These are phyloP conservation scores for Sclerotinia nivalis DNA, from an alignment of 2,329 filamentous ascomycete species.

Conservation along the genomic window DNA sequence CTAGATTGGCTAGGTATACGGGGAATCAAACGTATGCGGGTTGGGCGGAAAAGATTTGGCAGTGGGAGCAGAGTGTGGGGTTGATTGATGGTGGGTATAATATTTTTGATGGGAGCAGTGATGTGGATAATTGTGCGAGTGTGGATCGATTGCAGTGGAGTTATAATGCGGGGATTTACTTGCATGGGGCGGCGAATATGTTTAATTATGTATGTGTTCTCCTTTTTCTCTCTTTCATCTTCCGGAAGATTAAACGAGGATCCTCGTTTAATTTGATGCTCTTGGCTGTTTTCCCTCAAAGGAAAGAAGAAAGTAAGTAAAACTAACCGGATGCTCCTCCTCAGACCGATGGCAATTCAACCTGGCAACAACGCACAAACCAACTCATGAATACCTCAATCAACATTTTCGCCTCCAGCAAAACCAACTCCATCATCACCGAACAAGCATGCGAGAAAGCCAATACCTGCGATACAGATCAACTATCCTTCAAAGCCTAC, in stretches of 20 bases:
- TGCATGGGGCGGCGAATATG: slow-evolving; percentile 56
- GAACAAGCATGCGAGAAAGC: slow-evolving; percentile 55
- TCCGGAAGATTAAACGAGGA: too few species aligned
- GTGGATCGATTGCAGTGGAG: slow-evolving; percentile 66
- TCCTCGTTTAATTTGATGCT: not conserved
- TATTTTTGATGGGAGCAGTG: slow-evolving; percentile 62
- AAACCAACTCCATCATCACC: slow-evolving; percentile 49
- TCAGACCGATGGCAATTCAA: slow-evolving; percentile 37
- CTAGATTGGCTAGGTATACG: slow-evolving; percentile 73
- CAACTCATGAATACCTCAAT: slow-evolving; percentile 55
- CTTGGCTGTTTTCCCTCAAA: not conserved
- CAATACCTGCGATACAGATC: slow-evolving; percentile 60
- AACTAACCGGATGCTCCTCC: slow-evolving; percentile 16
- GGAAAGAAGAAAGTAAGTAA: not conserved
- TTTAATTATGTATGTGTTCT: slow-evolving; percentile 48
- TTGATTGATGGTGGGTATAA: slow-evolving; percentile 57
- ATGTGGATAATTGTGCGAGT: slow-evolving; percentile 56
- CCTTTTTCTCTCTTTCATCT: slow-evolving; percentile 8
- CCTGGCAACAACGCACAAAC: slow-evolving; percentile 60
- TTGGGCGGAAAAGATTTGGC: slow-evolving; percentile 74
- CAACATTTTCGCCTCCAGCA: slow-evolving; percentile 52
- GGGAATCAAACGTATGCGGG: slow-evolving; percentile 73
- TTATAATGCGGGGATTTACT: slow-evolving; percentile 68
- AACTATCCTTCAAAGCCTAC: slow-evolving; percentile 65
- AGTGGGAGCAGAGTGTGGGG: slow-evolving; percentile 61